Evolutionary conservation across 1,139 yeast species (phyloP).

Genomic region (Saccharomyces hybrid): DNA sequence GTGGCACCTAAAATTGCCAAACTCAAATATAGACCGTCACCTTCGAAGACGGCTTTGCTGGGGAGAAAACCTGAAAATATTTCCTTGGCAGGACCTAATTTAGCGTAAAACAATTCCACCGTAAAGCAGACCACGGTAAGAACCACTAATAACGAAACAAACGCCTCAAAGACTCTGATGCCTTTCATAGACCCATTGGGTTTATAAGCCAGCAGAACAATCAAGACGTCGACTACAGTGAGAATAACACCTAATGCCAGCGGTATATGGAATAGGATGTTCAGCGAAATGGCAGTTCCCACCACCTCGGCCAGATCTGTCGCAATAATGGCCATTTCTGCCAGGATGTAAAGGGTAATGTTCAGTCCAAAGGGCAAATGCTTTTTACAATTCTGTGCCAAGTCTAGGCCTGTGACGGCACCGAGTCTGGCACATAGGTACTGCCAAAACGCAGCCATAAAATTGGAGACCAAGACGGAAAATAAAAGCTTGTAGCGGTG

Average conservation of each 20-base stretch:
- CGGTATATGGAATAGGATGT: slow-evolving; percentile 61
- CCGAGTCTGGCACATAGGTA: slow-evolving; percentile 68
- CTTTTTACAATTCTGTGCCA: slow-evolving; percentile 67
- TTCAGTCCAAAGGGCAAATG: slow-evolving; percentile 54
- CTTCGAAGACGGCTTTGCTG: slow-evolving; percentile 43
- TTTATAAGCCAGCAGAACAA: slow-evolving; percentile 59
- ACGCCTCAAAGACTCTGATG: slow-evolving; percentile 56
- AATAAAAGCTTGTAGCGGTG: slow-evolving; percentile 58
- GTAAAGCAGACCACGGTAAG: slow-evolving; percentile 62
- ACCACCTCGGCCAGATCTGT: slow-evolving; percentile 80
- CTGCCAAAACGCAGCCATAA: slow-evolving; percentile 66
- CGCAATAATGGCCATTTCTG: slow-evolving; percentile 70
- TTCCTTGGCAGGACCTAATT: slow-evolving; percentile 33
- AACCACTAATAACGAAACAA: slow-evolving; percentile 55
- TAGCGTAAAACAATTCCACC: slow-evolving; percentile 49
- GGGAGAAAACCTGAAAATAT: slow-evolving; percentile 56
- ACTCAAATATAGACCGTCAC: slow-evolving; percentile 55
- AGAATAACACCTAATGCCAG: slow-evolving; percentile 57
- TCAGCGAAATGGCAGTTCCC: slow-evolving; percentile 70
- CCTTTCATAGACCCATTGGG: slow-evolving; percentile 63
- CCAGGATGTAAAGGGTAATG: slow-evolving; percentile 49
- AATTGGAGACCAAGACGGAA: slow-evolving; percentile 54
- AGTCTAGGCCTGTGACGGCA: slow-evolving; percentile 67
- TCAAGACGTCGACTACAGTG: slow-evolving; percentile 62
- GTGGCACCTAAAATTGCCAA: slow-evolving; percentile 76